These are phyloP conservation scores for Aureobasidium mangrovei DNA, from an alignment of 2,329 filamentous ascomycete genomes.

Conservation along the genomic window DNA sequence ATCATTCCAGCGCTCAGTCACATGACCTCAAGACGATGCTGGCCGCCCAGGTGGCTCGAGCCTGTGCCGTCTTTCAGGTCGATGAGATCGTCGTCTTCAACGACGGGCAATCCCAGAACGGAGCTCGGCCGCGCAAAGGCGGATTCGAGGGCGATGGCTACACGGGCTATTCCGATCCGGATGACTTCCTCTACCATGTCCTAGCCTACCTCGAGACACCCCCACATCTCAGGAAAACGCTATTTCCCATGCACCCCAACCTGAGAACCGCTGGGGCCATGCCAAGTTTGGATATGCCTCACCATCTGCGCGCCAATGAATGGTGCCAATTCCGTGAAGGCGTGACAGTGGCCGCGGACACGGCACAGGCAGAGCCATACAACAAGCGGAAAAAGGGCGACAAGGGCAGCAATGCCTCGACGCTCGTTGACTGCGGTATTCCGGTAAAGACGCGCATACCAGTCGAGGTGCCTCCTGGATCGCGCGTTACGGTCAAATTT, in stretches of 20 bases:
- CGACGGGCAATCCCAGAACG: conserved; percentile 45
- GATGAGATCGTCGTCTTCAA: conserved; percentile 80
- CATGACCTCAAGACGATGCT: conserved; percentile 67
- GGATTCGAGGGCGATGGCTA: conserved; percentile 37
- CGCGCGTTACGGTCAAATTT: conserved; percentile 65
- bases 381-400: conserved; percentile 35
- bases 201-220: conserved; percentile 77
- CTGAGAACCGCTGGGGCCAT: conserved; percentile 63
- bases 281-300: conserved; percentile 74
- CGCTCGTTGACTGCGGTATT: conserved; percentile 44
- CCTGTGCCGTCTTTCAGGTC: conserved; percentile 71
- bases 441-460: conserved; percentile 43
- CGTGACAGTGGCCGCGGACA: conserved; percentile 43
- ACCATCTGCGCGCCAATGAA: conserved; percentile 67
- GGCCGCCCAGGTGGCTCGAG: conserved; percentile 69
- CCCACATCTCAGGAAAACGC: conserved; percentile 64
- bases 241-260: conserved; percentile 75
- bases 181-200: conserved; percentile 70
- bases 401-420: conserved; percentile 17
- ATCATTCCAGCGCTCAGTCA: conserved; percentile 51
- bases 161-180: conserved; percentile 65
- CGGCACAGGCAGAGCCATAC: conserved; percentile 23
- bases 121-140: conserved; percentile 18
- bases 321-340: conserved; percentile 76
- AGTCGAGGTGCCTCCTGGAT: conserved; percentile 57